These are phyloP conservation scores for Arabis alpina DNA, from an alignment of 345 rosid genomes.

Conservation along the genomic window DNA sequence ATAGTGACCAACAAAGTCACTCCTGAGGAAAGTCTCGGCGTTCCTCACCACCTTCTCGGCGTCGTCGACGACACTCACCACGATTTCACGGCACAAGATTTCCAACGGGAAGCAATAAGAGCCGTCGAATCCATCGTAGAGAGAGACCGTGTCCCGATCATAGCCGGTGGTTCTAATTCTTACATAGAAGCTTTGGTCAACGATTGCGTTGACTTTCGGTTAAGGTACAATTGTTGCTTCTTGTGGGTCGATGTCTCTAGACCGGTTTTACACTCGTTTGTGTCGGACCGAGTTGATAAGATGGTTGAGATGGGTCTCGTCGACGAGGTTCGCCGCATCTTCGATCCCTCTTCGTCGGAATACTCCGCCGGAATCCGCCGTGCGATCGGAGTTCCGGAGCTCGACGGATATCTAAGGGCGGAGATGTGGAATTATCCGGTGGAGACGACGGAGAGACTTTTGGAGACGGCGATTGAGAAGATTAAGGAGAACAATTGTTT, in stretches of 20 bases:
- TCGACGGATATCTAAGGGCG: slow-evolving; percentile 58
- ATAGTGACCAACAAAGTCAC: slow-evolving; percentile 82
- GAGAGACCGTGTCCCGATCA: slow-evolving; percentile 61
- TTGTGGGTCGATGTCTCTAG: slow-evolving; percentile 80
- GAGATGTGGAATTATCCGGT: slow-evolving; percentile 39
- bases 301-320: slow-evolving; percentile 75
- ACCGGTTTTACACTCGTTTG: slow-evolving; percentile 62
- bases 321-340: slow-evolving; percentile 62
- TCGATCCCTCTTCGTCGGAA: slow-evolving; percentile 54
- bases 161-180: slow-evolving; percentile 94
- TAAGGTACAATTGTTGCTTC: slow-evolving; percentile 71
- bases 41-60: slow-evolving; percentile 82
- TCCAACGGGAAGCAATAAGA: slow-evolving; percentile 48
- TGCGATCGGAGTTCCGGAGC: slow-evolving; percentile 80
- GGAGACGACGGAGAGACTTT: slow-evolving; percentile 41
- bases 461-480: slow-evolving; percentile 54
- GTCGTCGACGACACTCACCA: slow-evolving; percentile 48
- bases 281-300: slow-evolving; percentile 74
- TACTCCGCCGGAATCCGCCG: slow-evolving; percentile 68
- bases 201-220: slow-evolving; percentile 58
- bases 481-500: slow-evolving; percentile 65
- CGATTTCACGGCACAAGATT: slow-evolving; percentile 64
- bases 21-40: slow-evolving; percentile 67
- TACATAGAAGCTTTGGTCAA: slow-evolving; percentile 71
- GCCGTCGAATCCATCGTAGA: slow-evolving; percentile 51